Evolutionary conservation across 2,329 filamentous ascomycete genomes (phyloP).

Genomic region (Verticillium nubilum): DNA sequence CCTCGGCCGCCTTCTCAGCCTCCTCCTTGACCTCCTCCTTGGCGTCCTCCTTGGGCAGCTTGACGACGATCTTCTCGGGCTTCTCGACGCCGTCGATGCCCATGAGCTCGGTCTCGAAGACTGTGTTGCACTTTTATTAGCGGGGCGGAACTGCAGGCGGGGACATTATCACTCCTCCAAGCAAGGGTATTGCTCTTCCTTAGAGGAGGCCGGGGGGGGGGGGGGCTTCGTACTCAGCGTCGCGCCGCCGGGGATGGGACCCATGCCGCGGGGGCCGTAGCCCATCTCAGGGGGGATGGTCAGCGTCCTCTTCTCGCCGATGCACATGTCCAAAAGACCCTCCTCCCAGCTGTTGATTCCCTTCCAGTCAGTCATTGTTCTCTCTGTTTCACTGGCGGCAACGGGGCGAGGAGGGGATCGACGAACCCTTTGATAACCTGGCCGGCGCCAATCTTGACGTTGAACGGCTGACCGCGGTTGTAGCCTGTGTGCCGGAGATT

Average conservation of each 20-base stretch:
- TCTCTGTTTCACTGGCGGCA: not conserved
- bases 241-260: conserved; percentile 77
- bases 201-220: not conserved
- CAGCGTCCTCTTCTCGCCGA: conserved; percentile 85
- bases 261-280: conserved; percentile 71
- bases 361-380: conserved; percentile 10
- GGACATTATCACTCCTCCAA: too few relatives aligned
- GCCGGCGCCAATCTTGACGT: conserved; percentile 72
- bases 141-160: not conserved
- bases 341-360: conserved; percentile 69
- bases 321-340: conserved; percentile 88
- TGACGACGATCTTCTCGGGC: conserved; percentile 39
- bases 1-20: conserved; percentile 27
- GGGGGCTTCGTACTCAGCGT: conserved; percentile 58
- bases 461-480: conserved; percentile 69
- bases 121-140: conserved; percentile 29
- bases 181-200: not conserved
- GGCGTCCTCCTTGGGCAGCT: conserved; percentile 24
- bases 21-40: conserved; percentile 20
- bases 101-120: conserved; percentile 90
- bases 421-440: conserved; percentile 84
- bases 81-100: conserved; percentile 69
- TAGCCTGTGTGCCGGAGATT: conserved; percentile 44
- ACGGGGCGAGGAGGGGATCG: not conserved
- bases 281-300: conserved; percentile 84